Evolutionary conservation across 2,329 filamentous ascomycete species (phyloP), one percentile per base, ranked within the genome.

Genomic region (Trichothecium roseum): DNA sequence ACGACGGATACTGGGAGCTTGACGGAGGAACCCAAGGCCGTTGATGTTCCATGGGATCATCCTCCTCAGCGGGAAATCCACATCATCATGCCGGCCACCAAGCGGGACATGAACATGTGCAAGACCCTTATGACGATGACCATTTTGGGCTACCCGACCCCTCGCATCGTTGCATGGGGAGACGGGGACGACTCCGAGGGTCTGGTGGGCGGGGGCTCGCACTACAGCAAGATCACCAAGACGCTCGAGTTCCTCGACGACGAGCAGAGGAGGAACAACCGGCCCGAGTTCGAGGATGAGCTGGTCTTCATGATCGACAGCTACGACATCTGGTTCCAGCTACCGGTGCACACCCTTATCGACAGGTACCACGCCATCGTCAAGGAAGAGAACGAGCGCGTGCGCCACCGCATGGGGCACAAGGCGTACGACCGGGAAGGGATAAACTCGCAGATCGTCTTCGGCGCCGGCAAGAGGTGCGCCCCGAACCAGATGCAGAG

Each of bases 271-370:
- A 40, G 41, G 7, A 38, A 37, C 16, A 34, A 44, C 4, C 5
- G 14, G 33, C 40, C 42, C 2, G 40, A 37, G 9, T 50, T 51
- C 18, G 51, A 53, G 2, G 40, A 55, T 14, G 51, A 56, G 12
- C 41, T 55, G 4, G 28, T 54, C 3, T 38, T 55, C 20, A 48
- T 56, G 33, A 36, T 54, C 2, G 53, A 56, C n/a, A 43, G 45
- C 12, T 54, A 52, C 33, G 52, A 56, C 24, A 42, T 55, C 26
- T 56, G 53, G 53, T 55, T 56, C 22, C 53, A 56, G 41, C 45
- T 56, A 1, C 51, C 51, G 0, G 17, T 38, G 18, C 43, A 52
- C 16, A 40, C 40, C 3, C 44, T 53, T 5, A 26, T 52, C 3
- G 37, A 36, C 6, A 45, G 51, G 5, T 53, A 52, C 37, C 18